Conservation (phyloP, 805 yeast species). For the Yamadazyma kitorensis region DNA sequence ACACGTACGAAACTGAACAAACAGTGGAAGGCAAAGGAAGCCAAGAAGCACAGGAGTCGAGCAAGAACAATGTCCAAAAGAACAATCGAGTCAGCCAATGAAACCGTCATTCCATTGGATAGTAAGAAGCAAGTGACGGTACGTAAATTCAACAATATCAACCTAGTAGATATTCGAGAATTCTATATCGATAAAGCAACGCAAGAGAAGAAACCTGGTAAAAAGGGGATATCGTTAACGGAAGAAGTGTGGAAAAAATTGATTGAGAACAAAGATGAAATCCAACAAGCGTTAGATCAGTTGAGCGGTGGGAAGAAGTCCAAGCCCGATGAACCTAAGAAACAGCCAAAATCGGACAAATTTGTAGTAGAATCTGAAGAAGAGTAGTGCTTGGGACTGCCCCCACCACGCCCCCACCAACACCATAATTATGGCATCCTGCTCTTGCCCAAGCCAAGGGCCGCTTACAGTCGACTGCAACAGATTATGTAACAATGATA, state of each 20-base stretch:
- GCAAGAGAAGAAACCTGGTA: slow-evolving; percentile 74
- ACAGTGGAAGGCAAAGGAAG: too few species aligned
- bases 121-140: slow-evolving; percentile 65
- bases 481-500: too few species aligned
- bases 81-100: slow-evolving; percentile 1
- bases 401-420: too few species aligned
- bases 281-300: slow-evolving; percentile 48
- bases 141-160: slow-evolving; percentile 62
- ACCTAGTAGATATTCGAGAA: slow-evolving; percentile 81
- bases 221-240: slow-evolving; percentile 66
- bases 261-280: slow-evolving; percentile 43
- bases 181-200: slow-evolving; percentile 55
- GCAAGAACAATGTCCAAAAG: slow-evolving; percentile 6
- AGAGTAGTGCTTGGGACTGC: too few species aligned
- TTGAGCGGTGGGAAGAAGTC: slow-evolving; percentile 20
- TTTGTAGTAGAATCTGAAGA: slow-evolving; percentile 6
- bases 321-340: neutral
- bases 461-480: too few species aligned
- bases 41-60: too few species aligned
- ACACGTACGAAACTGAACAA: too few species aligned
- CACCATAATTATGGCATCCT: too few species aligned
- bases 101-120: slow-evolving; percentile 22
- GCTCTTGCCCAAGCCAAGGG: too few species aligned
- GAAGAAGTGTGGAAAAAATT: slow-evolving; percentile 53
- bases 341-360: neutral